Base-by-base conservation (phyloP, 2,329 filamentous ascomycete species). In the Pyrenochaeta sp. region DNA sequence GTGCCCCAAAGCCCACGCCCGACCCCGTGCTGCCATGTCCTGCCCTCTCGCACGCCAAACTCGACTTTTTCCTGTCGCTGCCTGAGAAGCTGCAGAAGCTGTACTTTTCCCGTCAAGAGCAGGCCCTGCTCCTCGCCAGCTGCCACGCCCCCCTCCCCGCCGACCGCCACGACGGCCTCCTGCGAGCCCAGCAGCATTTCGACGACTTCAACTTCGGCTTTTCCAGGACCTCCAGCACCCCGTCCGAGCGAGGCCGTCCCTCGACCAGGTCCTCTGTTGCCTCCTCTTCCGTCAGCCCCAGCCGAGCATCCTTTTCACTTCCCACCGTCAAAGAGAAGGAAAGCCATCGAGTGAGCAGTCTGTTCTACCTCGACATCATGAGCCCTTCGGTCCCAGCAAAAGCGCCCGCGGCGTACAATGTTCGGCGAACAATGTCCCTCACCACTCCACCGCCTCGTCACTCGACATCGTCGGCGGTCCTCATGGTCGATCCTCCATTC, bases 91-190 rank as follows among this genome's bases (percentile, higher is more conserved):
- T 90, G 52, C 85, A 84, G 63, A 82, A 83, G 53, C 83, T 82
- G 53, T 82, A 88, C 50, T 87, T 91, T 67, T 86, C 85, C 17
- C 78, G 76, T 35, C 86, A 91, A 68, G 89, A 94, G 71, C 87
- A 87, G 57, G 73, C 81, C 29, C 70, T 84, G 44, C 75, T 87
- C 42, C 81, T 81, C 27, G 48, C 32, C 51, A 47, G 58, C 48
- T 44, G 58, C 29, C 57, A 56, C 39, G 47, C 50, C 27, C 32
- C 41, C 48, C 44, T 52, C 43, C 38, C 45, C 23, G 37, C 44
- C 42, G 35, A 49, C 32, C 40, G n/a, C n/a, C n/a, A n/a, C n/a
- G n/a, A 36, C 32, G 31, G 46, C 21, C 32, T 30, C 24, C 46
- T 63, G 35, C 51, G 55, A 21, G 61, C 58, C 19, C 48, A 57